Conservation (phyloP, 495 filamentous ascomycete species). For the Aspergillus diversus region DNA sequence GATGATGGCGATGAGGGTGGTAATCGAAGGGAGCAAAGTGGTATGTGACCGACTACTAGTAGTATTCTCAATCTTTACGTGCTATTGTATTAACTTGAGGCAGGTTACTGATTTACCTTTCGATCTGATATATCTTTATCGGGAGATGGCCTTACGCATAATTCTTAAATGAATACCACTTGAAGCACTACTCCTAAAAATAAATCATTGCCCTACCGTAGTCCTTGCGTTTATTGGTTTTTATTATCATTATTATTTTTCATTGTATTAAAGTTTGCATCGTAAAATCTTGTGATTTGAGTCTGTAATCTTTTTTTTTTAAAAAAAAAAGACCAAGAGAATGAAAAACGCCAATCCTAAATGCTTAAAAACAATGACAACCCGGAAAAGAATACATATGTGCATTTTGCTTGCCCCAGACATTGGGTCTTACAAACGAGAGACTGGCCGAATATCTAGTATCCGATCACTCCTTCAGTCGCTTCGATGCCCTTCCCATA, state of each 20-base stretch:
- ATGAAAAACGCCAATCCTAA: neutral
- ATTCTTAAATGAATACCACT: neutral
- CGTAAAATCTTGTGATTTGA: too few species aligned
- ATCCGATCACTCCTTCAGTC: constrained; percentile 45
- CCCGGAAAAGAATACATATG: too few species aligned
- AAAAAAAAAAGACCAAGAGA: neutral
- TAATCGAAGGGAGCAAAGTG: constrained; percentile 42
- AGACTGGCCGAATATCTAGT: neutral
- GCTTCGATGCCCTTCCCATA: constrained; percentile 50
- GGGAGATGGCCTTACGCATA: neutral
- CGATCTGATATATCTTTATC: neutral
- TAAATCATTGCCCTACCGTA: neutral
- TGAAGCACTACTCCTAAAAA: neutral
- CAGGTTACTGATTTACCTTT: constrained; percentile 26
- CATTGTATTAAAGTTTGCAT: too few species aligned
- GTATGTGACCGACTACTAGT: constrained; percentile 31
- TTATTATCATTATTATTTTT: too few species aligned
- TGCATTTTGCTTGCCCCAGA: too few species aligned
- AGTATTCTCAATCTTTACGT: neutral
- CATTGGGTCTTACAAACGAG: neutral
- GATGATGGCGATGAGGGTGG: constrained; percentile 27
- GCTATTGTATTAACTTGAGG: constrained; percentile 8
- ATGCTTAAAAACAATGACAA: neutral
- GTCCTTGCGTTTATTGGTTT: too few species aligned
- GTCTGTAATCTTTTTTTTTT: too few species aligned